phyloP scores from a whole-genome alignment of 306 rosid genomes.

The Trifolium subterraneum region DNA sequence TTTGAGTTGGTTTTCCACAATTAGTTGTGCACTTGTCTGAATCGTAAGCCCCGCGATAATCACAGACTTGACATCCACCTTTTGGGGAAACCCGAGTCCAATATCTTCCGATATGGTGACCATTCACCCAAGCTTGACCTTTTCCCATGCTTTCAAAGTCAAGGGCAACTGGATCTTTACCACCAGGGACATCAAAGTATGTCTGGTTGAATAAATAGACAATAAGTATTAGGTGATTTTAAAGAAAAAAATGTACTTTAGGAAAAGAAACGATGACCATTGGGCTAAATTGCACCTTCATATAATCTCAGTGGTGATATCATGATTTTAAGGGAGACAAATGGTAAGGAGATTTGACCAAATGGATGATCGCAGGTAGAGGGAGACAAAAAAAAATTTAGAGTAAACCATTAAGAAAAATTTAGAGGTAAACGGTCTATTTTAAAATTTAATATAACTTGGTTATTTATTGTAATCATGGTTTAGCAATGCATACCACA shows the following conservation, averaged over 20 bases:
- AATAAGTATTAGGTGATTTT: slow-evolving; percentile 16
- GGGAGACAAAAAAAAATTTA: not conserved
- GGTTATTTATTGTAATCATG: not conserved
- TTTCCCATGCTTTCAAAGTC: slow-evolving; percentile 97
- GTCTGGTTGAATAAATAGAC: slow-evolving; percentile 56
- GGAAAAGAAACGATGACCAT: slow-evolving; percentile 24
- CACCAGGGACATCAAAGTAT: slow-evolving; percentile 78
- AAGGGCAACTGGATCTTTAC: slow-evolving; percentile 81
- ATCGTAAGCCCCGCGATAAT: slow-evolving; percentile 84
- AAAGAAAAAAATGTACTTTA: not conserved
- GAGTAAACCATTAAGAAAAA: not conserved
- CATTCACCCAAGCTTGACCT: slow-evolving; percentile 99
- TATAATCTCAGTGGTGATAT: not conserved
- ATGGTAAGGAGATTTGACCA: not conserved
- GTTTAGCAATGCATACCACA: slow-evolving; percentile 5
- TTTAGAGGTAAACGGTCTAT: not conserved
- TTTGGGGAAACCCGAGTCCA: slow-evolving; percentile 81
- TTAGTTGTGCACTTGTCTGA: slow-evolving; percentile 76
- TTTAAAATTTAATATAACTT: not conserved
- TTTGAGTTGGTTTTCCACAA: slow-evolving; percentile 93
- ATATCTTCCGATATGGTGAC: slow-evolving; percentile 95
- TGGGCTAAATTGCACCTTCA: slow-evolving; percentile 19
- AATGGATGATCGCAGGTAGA: not conserved
- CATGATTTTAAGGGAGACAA: not conserved
- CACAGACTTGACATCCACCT: slow-evolving; percentile 79